phyloP scores from a whole-genome alignment of 306 rosid species.

The Begonia peltatifolia region DNA sequence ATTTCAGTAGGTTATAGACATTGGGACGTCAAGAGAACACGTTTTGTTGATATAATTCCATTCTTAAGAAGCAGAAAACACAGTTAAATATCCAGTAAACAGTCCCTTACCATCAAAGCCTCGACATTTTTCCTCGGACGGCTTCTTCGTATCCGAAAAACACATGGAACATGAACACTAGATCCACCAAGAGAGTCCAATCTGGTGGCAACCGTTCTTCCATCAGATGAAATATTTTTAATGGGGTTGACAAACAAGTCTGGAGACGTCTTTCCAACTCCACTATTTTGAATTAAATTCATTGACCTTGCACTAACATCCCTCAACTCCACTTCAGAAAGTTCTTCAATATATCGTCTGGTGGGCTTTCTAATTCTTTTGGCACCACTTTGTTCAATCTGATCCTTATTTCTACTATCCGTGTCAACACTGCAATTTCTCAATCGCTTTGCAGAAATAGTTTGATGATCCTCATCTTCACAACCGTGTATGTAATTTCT shows the following conservation, averaged over 20 bases:
- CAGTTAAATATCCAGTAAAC: no score
- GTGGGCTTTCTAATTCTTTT: slow-evolving; percentile 94
- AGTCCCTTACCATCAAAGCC: slow-evolving; percentile 61
- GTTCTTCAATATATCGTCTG: slow-evolving; percentile 92
- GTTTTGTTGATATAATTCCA: no score
- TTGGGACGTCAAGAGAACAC: no score
- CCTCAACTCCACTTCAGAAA: slow-evolving; percentile 66
- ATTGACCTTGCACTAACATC: slow-evolving; percentile 34
- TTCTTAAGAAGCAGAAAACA: no score
- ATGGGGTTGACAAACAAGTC: slow-evolving; percentile 25
- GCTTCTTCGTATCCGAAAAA: slow-evolving; percentile 81
- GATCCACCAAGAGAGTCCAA: slow-evolving; percentile 73
- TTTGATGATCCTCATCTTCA: slow-evolving; percentile 31
- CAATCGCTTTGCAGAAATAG: slow-evolving; percentile 26
- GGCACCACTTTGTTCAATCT: slow-evolving; percentile 37
- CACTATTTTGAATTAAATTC: slow-evolving; percentile 25
- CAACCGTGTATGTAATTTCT: slow-evolving; percentile 9
- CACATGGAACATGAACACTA: slow-evolving; percentile 67
- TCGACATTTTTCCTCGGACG: slow-evolving; percentile 71
- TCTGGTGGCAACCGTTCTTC: slow-evolving; percentile 49
- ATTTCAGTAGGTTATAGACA: no score
- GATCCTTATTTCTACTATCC: slow-evolving; percentile 39
- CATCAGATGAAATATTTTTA: slow-evolving; percentile 35
- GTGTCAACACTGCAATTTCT: slow-evolving; percentile 27
- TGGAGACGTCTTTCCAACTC: slow-evolving; percentile 26